Conservation (phyloP, 2,329 filamentous ascomycete genomes). For the Pyrenophora seminiperda region DNA sequence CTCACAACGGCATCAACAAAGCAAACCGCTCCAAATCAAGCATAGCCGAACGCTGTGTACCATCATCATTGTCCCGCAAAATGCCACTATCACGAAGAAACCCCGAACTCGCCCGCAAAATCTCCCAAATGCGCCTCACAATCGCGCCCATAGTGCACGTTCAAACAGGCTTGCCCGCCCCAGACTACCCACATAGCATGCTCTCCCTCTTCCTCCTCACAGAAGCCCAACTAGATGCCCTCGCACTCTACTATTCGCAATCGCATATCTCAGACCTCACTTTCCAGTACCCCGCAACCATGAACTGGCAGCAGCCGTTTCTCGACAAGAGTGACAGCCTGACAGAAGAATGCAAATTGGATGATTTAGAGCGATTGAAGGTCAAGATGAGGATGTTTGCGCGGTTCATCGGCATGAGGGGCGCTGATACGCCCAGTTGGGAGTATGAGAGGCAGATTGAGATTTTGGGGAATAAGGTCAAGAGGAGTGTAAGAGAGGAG, state of each 20-base stretch:
- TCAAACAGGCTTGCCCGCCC: conserved; percentile 65
- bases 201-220: conserved; percentile 77
- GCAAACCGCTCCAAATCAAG: conserved; percentile 11
- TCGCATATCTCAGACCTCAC: conserved; percentile 57
- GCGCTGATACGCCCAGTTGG: conserved; percentile 61
- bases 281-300: conserved; percentile 68
- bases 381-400: conserved; percentile 73
- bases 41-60: conserved; percentile 18
- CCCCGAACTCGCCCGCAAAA: conserved; percentile 64
- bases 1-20: conserved; percentile 20
- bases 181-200: conserved; percentile 67
- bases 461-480: conserved; percentile 34
- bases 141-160: conserved; percentile 69
- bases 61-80: not conserved
- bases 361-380: conserved; percentile 47
- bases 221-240: conserved; percentile 69
- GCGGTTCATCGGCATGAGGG: conserved; percentile 73
- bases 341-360: conserved; percentile 35
- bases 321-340: conserved; percentile 33
- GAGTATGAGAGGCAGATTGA: conserved; percentile 52
- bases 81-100: conserved; percentile 24
- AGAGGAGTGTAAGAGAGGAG: conserved; percentile 30
- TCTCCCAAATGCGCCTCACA: conserved; percentile 67
- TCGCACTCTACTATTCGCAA: conserved; percentile 77
- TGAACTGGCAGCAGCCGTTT: conserved; percentile 62